Conservation (phyloP, 805 yeast genomes). For the Dipodascus albidus region DNA sequence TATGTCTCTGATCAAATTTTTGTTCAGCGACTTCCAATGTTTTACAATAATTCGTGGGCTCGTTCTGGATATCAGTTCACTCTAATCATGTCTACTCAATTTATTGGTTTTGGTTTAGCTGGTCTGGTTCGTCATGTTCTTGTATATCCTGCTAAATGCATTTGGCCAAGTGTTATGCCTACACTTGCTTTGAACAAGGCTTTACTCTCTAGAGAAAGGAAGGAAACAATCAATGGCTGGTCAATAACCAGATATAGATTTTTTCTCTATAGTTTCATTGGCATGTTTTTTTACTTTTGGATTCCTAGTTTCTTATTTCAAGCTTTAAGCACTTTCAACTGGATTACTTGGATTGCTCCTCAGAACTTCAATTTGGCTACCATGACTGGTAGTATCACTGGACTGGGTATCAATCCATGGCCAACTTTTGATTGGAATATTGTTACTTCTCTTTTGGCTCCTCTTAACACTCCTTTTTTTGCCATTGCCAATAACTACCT, state of each 20-base stretch:
- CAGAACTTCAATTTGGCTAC: constrained; percentile 48
- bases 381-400: constrained; percentile 41
- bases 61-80: constrained; percentile 2
- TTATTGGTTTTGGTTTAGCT: constrained; percentile 42
- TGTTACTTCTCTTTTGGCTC: constrained; percentile 28
- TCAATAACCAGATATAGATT: constrained; percentile 40
- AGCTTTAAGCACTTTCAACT: constrained; percentile 51
- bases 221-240: constrained; percentile 44
- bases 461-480: constrained; percentile 13
- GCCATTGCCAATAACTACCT: constrained; percentile 7
- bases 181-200: constrained; percentile 43
- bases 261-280: constrained; percentile 33
- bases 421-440: constrained; percentile 33
- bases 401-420: constrained; percentile 32
- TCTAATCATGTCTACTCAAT: constrained; percentile 37
- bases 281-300: constrained; percentile 50
- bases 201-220: constrained; percentile 16
- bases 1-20: constrained; percentile 8
- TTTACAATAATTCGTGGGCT: constrained; percentile 12
- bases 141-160: constrained; percentile 33
- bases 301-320: constrained; percentile 56
- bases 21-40: constrained; percentile 11
- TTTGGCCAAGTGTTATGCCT: constrained; percentile 47
- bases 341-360: constrained; percentile 49
- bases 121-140: constrained; percentile 43